Conservation (phyloP, 176 grass and related monocot genomes). For the Oryza australiensis region DNA sequence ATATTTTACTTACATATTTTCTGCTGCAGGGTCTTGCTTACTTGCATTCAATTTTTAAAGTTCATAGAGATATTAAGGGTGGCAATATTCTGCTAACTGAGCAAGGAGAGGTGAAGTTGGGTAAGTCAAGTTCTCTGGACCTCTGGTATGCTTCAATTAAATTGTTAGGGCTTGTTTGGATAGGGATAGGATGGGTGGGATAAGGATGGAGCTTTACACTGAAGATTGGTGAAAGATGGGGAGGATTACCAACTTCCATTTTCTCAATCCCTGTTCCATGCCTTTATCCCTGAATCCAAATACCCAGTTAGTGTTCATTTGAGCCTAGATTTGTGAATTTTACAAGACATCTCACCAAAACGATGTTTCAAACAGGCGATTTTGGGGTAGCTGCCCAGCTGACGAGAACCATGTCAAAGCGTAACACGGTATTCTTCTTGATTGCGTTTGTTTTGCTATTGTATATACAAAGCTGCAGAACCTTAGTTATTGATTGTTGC, state of each 20-base stretch:
- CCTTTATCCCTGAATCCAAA: neutral
- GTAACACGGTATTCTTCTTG: conserved; percentile 79
- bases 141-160: conserved; percentile 26
- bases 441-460: conserved; percentile 34
- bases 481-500: neutral
- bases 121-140: conserved; percentile 48
- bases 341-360: conserved; percentile 20
- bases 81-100: conserved; percentile 98
- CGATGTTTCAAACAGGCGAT: conserved; percentile 70
- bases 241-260: neutral
- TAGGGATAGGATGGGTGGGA: neutral
- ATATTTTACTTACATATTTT: conserved; percentile 40
- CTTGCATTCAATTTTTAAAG: conserved; percentile 99
- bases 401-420: conserved; percentile 99
- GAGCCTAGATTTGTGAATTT: conserved; percentile 8
- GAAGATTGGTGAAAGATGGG: neutral
- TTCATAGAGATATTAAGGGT: conserved; percentile 99
- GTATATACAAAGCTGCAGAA: conserved; percentile 24
- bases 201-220: neutral
- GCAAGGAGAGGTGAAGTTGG: conserved; percentile 99
- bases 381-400: conserved; percentile 99
- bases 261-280: neutral
- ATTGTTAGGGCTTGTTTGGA: neutral
- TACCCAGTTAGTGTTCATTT: conserved; percentile 21
- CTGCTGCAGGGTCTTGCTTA: conserved; percentile 90